These are phyloP conservation scores for Alternaria metachromatica DNA, from an alignment of 2,329 filamentous ascomycete genomes.

Conservation along the genomic window DNA sequence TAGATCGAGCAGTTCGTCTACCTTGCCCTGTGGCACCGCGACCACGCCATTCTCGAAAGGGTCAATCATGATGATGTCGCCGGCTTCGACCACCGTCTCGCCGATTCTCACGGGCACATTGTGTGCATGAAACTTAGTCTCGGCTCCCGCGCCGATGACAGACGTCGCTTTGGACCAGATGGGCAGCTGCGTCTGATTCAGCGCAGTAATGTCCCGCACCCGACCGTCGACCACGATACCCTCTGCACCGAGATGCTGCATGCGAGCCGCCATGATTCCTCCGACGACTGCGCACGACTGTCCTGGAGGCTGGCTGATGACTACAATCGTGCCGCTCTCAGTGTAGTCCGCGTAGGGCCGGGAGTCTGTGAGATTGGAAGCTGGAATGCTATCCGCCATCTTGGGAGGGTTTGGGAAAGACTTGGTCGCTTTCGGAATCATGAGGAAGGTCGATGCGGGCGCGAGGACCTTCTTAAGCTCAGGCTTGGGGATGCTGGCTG, in stretches of 20 bases:
- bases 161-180: slow-evolving; percentile 66
- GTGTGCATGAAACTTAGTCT: slow-evolving; percentile 63
- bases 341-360: slow-evolving; percentile 74
- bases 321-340: slow-evolving; percentile 65
- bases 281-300: slow-evolving; percentile 76
- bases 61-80: slow-evolving; percentile 75
- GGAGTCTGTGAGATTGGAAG: slow-evolving; percentile 33
- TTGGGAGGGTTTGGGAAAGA: slow-evolving; percentile 46
- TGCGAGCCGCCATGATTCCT: slow-evolving; percentile 76
- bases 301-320: slow-evolving; percentile 69
- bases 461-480: slow-evolving; percentile 51
- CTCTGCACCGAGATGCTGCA: slow-evolving; percentile 66
- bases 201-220: slow-evolving; percentile 69
- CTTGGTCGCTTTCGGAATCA: slow-evolving; percentile 64
- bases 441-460: slow-evolving; percentile 67
- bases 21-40: slow-evolving; percentile 66
- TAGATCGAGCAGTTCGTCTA: slow-evolving; percentile 67
- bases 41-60: slow-evolving; percentile 71
- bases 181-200: slow-evolving; percentile 63
- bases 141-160: slow-evolving; percentile 64
- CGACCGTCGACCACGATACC: slow-evolving; percentile 73
- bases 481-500: slow-evolving; percentile 22
- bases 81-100: slow-evolving; percentile 45
- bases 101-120: slow-evolving; percentile 51
- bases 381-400: slow-evolving; percentile 39